Conservation (phyloP, 306 rosid genomes). For the Vigna reflexopilosa region DNA sequence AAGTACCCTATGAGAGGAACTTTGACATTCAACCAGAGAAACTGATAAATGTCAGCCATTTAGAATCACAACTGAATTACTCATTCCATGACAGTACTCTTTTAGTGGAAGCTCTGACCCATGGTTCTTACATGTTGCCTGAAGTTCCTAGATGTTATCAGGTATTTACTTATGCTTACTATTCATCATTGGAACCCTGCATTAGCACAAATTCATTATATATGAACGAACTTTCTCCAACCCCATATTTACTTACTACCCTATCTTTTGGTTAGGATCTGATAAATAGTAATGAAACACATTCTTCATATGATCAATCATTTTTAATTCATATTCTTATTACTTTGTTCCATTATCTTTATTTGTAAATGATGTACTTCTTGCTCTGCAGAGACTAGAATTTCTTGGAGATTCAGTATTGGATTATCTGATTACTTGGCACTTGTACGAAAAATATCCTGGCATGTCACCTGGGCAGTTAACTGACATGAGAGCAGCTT, state of each 20-base stretch:
- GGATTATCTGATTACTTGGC: conserved; percentile 67
- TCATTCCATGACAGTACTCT: conserved; percentile 63
- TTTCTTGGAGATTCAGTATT: conserved; percentile 77
- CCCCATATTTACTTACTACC: neutral
- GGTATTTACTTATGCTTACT: conserved; percentile 50
- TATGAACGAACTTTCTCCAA: neutral
- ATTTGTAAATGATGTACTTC: conserved; percentile 20
- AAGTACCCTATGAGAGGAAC: conserved; percentile 52
- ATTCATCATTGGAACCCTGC: conserved; percentile 3
- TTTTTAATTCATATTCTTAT: neutral
- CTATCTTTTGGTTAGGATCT: neutral
- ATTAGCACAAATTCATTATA: neutral
- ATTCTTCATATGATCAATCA: neutral
- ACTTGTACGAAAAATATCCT: conserved; percentile 65
- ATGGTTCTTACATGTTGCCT: conserved; percentile 89
- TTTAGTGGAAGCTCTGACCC: conserved; percentile 84
- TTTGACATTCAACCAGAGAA: conserved; percentile 50
- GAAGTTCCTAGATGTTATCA: conserved; percentile 86
- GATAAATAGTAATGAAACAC: neutral
- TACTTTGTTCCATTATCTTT: neutral
- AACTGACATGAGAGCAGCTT: conserved; percentile 82
- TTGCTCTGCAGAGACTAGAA: conserved; percentile 69
- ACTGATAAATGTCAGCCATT: conserved; percentile 51
- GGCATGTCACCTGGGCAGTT: conserved; percentile 69
- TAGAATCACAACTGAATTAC: conserved; percentile 67